Evolutionary conservation across 768 basidiomycete genomes (phyloP).

Genomic region (Dioszegia aurantiaca): DNA sequence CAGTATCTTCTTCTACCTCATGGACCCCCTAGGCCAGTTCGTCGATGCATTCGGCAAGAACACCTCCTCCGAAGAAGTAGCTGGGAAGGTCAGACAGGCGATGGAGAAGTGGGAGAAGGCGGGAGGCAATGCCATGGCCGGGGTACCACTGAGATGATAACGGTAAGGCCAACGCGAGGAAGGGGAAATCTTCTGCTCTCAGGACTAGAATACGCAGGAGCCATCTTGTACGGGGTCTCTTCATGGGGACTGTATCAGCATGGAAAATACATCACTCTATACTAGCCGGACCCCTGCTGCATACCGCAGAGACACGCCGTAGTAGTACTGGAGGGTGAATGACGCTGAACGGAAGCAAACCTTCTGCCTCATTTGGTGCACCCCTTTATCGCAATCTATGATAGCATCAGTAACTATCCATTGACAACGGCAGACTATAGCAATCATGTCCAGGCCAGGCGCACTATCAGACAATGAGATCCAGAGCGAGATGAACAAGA

Average conservation of each 20-base stretch:
- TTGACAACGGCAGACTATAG: no score
- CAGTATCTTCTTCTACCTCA: constrained; percentile 95
- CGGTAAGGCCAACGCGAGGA: neutral
- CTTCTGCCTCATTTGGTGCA: neutral
- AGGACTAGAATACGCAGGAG: no score
- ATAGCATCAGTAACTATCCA: no score
- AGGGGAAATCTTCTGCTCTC: neutral
- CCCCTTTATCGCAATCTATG: no score
- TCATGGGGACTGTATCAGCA: no score
- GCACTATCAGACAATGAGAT: constrained; percentile 92
- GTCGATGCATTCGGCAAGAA: constrained; percentile 95
- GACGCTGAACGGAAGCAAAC: constrained; percentile 1
- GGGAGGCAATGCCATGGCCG: constrained; percentile 41
- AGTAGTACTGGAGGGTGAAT: neutral
- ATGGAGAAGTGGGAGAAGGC: constrained; percentile 53
- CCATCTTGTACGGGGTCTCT: no score
- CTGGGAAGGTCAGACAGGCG: constrained; percentile 52
- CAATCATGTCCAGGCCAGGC: constrained; percentile 64
- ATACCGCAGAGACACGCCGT: no score
- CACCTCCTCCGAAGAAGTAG: constrained; percentile 66
- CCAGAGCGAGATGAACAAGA: constrained; percentile 96
- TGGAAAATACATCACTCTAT: no score
- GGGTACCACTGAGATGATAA: constrained; percentile 16
- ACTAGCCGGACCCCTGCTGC: no score
- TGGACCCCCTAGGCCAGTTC: constrained; percentile 91